Evolutionary conservation across 768 basidiomycete species (phyloP).

Genomic region (Rhodotorula babjevae): DNA sequence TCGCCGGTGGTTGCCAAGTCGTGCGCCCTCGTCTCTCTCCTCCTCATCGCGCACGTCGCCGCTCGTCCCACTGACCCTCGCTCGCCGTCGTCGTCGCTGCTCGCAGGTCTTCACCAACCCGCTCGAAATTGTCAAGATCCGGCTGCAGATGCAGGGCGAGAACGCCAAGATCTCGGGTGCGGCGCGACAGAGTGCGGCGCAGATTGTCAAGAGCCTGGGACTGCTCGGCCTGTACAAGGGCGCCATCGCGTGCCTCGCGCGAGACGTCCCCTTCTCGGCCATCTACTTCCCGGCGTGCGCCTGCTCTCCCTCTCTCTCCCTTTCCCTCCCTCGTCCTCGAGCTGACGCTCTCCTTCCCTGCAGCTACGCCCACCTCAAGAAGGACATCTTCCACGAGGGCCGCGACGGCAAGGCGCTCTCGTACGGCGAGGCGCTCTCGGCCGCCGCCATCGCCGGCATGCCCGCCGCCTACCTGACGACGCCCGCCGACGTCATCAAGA

Average conservation of each 20-base stretch:
- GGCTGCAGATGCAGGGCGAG: constrained; percentile 92
- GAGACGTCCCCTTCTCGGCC: constrained; percentile 89
- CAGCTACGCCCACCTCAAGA: constrained; percentile 57
- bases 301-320: background rate
- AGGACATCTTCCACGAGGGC: constrained; percentile 90
- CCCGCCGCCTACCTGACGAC: constrained; percentile 63
- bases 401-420: constrained; percentile 88
- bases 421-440: constrained; percentile 78
- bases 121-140: constrained; percentile 75
- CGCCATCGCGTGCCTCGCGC: constrained; percentile 80
- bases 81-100: background rate
- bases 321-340: background rate
- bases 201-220: constrained; percentile 89
- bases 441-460: constrained; percentile 89
- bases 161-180: constrained; percentile 79
- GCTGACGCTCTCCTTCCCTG: background rate
- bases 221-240: constrained; percentile 89
- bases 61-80: background rate
- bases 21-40: constrained; percentile 49
- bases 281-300: constrained; percentile 54
- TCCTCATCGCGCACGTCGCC: background rate
- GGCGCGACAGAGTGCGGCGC: constrained; percentile 71
- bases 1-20: constrained; percentile 95
- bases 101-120: constrained; percentile 91
- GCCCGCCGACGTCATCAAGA: constrained; percentile 87